A percentile compares a stretch with the other conserved stretches of the same genome.
Conservation (phyloP, 495 filamentous ascomycete genomes). For the Hypoxylon lienhwacheense region DNA sequence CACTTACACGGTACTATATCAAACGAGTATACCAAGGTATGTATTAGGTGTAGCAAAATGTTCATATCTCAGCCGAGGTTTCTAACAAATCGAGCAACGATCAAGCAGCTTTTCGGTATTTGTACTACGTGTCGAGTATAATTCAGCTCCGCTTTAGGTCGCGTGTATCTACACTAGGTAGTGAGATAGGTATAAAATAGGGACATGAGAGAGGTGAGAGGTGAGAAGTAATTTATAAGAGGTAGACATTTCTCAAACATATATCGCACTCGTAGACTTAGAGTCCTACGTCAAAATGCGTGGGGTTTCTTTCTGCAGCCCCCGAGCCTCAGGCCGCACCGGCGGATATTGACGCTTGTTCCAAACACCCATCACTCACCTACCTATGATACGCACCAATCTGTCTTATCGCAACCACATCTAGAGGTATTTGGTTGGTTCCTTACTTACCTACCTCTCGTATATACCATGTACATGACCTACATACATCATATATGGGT, state of each 20-base stretch:
- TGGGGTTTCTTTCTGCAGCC: conserved; percentile 28
- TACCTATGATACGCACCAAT: conserved; percentile 31
- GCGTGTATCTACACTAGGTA: too few species aligned
- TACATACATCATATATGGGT: conserved; percentile 7
- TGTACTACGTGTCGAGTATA: conserved; percentile 22
- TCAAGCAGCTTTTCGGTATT: too few species aligned
- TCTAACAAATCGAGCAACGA: conserved; percentile 14
- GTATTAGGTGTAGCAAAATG: too few species aligned
- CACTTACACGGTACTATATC: too few species aligned
- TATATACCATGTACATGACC: background rate
- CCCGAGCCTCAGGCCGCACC: conserved; percentile 23
- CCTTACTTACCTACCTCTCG: background rate
- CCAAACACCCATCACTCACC: conserved; percentile 23
- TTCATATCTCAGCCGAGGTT: conserved; percentile 20
- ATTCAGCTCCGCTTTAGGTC: conserved; percentile 35
- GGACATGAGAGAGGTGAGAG: too few species aligned
- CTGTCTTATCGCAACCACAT: conserved; percentile 24
- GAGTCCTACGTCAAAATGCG: conserved; percentile 20
- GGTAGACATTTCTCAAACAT: too few species aligned
- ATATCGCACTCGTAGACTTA: too few species aligned
- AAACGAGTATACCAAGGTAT: too few species aligned
- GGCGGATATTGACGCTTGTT: conserved; percentile 10
- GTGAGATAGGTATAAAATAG: too few species aligned
- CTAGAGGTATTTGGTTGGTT: too few species aligned
- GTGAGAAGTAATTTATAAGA: too few species aligned